Evolutionary conservation across 2,329 filamentous ascomycete genomes (phyloP).

Genomic region (Ambrosiella beaveri): DNA sequence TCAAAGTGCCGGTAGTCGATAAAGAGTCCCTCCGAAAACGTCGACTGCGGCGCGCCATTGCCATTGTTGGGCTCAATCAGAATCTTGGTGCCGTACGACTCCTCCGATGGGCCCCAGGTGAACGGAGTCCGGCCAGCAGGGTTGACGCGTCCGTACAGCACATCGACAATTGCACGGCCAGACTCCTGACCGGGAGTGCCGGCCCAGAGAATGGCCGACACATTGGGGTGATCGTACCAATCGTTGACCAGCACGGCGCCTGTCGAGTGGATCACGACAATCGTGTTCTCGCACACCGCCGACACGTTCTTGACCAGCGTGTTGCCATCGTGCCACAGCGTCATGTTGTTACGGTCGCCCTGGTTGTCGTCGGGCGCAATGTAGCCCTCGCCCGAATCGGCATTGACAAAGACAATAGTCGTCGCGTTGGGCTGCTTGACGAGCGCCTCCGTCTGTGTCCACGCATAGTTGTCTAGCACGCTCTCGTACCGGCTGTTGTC

Average conservation of each 20-base stretch:
- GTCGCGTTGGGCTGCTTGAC: conserved; percentile 46
- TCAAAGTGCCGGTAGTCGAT: conserved; percentile 60
- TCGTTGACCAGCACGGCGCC: conserved; percentile 63
- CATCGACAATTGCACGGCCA: conserved; percentile 60
- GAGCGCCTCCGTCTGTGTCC: conserved; percentile 43
- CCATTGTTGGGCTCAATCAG: conserved; percentile 54
- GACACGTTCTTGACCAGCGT: conserved; percentile 66
- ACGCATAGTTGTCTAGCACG: conserved; percentile 46
- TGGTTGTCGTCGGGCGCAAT: conserved; percentile 67
- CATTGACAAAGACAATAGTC: conserved; percentile 78
- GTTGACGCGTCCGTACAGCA: conserved; percentile 70
- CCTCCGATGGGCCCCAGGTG: conserved; percentile 52
- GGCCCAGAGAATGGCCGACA: conserved; percentile 71
- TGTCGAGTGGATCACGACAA: conserved; percentile 76
- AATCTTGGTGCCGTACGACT: conserved; percentile 53
- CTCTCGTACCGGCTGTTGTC: conserved; percentile 47
- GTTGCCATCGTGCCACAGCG: conserved; percentile 72
- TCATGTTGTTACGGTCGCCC: conserved; percentile 85
- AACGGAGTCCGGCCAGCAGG: conserved; percentile 64
- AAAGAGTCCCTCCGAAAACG: conserved; percentile 63
- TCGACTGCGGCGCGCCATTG: conserved; percentile 45
- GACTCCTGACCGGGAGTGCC: conserved; percentile 71
- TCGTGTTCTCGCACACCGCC: conserved; percentile 64
- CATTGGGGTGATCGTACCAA: conserved; percentile 58
- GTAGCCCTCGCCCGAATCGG: conserved; percentile 72